A percentile compares a stretch with the other conserved stretches of the same genome.
Evolutionary conservation across 495 filamentous ascomycete genomes (phyloP).

Genomic region (Xylaria venustula): DNA sequence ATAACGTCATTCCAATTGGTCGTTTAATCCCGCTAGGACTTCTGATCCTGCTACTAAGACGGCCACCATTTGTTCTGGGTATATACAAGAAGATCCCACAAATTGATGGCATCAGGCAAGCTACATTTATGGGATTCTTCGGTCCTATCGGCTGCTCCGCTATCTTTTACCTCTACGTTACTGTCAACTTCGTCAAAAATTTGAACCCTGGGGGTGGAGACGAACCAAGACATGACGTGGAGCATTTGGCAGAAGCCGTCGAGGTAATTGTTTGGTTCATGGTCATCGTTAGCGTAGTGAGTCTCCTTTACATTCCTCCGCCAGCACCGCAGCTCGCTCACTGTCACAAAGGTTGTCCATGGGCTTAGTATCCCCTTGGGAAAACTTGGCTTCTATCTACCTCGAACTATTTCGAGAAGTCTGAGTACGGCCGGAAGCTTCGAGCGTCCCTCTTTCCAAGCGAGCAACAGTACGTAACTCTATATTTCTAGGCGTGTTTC

Average conservation of each 20-base stretch:
- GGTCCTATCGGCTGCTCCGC: slow-evolving; percentile 93
- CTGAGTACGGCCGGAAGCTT: slow-evolving; percentile 40
- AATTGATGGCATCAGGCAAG: slow-evolving; percentile 61
- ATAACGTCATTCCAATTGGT: slow-evolving; percentile 71
- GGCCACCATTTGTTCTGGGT: slow-evolving; percentile 72
- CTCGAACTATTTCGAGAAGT: slow-evolving; percentile 69
- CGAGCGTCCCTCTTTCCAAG: slow-evolving; percentile 18
- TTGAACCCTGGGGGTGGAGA: slow-evolving; percentile 56
- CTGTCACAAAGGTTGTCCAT: slow-evolving; percentile 65
- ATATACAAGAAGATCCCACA: slow-evolving; percentile 77
- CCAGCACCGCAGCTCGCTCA: neutral
- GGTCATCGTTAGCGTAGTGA: slow-evolving; percentile 80
- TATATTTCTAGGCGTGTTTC: too few species aligned
- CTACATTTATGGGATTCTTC: slow-evolving; percentile 87
- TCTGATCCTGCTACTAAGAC: slow-evolving; percentile 75
- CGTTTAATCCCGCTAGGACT: slow-evolving; percentile 76
- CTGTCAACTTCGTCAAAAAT: slow-evolving; percentile 61
- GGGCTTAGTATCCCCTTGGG: slow-evolving; percentile 82
- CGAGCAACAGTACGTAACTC: neutral
- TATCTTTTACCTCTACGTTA: slow-evolving; percentile 84
- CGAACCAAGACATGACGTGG: slow-evolving; percentile 63
- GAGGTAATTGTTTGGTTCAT: slow-evolving; percentile 83
- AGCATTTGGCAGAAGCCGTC: slow-evolving; percentile 60
- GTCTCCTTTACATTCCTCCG: slow-evolving; percentile 30
- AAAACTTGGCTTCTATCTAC: slow-evolving; percentile 78